phyloP scores from a whole-genome alignment of 345 rosid species.

The Salix suchowensis region DNA sequence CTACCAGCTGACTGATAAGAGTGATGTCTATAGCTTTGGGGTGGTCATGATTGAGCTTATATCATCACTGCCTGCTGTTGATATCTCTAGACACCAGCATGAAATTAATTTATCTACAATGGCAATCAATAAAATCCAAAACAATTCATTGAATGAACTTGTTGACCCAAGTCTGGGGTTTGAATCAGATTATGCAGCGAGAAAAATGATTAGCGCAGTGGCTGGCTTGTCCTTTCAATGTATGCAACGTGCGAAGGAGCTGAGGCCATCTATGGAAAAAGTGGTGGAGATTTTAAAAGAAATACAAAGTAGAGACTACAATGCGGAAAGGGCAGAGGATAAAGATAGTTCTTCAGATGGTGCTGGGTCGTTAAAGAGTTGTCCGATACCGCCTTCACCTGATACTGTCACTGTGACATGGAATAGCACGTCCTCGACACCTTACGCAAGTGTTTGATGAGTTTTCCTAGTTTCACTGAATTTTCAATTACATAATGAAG shows the following conservation, averaged over 20 bases:
- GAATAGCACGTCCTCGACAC: constrained; percentile 40
- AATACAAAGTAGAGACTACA: constrained; percentile 31
- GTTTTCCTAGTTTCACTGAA: neutral
- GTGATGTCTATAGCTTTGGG: constrained; percentile 84
- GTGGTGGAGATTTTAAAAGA: constrained; percentile 43
- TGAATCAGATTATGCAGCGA: constrained; percentile 43
- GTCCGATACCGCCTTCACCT: constrained; percentile 33
- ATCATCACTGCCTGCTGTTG: constrained; percentile 86
- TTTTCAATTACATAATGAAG: neutral
- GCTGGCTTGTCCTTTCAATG: constrained; percentile 87
- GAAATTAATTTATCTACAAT: constrained; percentile 74
- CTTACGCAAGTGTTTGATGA: constrained; percentile 19
- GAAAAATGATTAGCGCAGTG: constrained; percentile 51
- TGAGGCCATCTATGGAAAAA: constrained; percentile 66
- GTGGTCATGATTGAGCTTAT: constrained; percentile 60
- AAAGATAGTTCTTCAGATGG: constrained; percentile 31
- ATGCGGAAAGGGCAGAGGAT: constrained; percentile 16
- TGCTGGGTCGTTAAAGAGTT: constrained; percentile 40
- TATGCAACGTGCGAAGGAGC: constrained; percentile 58
- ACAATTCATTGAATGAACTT: constrained; percentile 51
- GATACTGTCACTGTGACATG: constrained; percentile 48
- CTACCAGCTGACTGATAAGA: constrained; percentile 77
- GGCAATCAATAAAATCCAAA: constrained; percentile 77
- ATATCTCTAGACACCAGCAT: constrained; percentile 68
- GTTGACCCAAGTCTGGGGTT: constrained; percentile 70